Evolutionary conservation across 164 flowering plant species (phyloP), one percentile per base, ranked within the genome.

Genomic region (Nelumbo lutea): DNA sequence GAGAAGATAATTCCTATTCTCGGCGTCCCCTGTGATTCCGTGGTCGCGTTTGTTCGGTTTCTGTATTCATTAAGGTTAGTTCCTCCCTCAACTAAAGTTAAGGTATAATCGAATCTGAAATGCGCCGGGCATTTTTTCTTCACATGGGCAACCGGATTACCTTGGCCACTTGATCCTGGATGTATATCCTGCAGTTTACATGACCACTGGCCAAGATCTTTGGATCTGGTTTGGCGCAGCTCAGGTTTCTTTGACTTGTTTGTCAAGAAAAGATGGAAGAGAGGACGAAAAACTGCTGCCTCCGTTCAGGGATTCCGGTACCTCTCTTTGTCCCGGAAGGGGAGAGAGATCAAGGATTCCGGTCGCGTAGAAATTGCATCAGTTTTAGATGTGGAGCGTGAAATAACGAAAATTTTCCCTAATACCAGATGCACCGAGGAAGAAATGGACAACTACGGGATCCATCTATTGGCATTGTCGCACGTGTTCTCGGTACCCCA

Each of bases 21-120:
- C 44, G 98, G 98, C 61, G 98, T 93, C 66, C 94, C 97, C 0
- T 72, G 78, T 77, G 88, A 87, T 44, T 90, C 98, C 14, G 93
- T 88, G 13, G 39, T 73, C 10, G 82, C 82, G 27, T 93, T 93
- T 64, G 71, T 93, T 13, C 83, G 83, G n/a, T 93, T 79, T 76
- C 83, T 89, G 59, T 93, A 87, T 73, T 75, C 87, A 7, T 77
- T 79, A 51, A 84, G 88, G 98, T 90, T 6, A 58, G 83, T 47
- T 61, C 13, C 38, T 42, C 0, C 43, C 10, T 9, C 9, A 13
- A 3, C 15, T 1, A 10, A 3, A 2, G 6, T 6, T 45, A 62
- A 27, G 13, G 43, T 2, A 9, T 5, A 2, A 2, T 11, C 47
- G 13, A 3, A 44, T 5, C 45, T 40, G 27, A 45, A 44, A 43